phyloP scores from a whole-genome alignment of 345 rosid genomes.

The Sisymbrium irio region DNA sequence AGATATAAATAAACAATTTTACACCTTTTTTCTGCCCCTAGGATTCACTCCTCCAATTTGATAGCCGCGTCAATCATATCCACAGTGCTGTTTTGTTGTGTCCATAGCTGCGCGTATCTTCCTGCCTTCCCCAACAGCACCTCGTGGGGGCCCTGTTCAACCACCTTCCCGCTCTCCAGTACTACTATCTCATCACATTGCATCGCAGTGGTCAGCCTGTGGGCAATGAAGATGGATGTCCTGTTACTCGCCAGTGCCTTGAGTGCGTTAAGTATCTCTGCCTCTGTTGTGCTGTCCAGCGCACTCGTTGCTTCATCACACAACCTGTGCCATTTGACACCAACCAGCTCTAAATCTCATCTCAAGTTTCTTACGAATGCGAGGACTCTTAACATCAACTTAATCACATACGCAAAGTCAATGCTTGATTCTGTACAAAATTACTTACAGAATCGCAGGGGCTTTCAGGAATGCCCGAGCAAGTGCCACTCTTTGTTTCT shows the following conservation, averaged over 20 bases:
- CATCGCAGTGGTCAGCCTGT: slow-evolving; percentile 99
- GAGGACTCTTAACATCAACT: not conserved
- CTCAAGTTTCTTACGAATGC: not conserved
- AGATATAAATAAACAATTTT: not conserved
- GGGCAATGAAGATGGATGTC: slow-evolving; percentile 92
- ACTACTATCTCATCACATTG: slow-evolving; percentile 98
- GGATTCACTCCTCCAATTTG: slow-evolving; percentile 40
- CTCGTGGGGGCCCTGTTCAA: slow-evolving; percentile 92
- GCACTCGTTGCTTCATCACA: slow-evolving; percentile 99
- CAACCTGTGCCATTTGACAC: slow-evolving; percentile 48
- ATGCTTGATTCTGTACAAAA: not conserved
- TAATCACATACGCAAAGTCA: not conserved
- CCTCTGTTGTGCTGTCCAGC: slow-evolving; percentile 97
- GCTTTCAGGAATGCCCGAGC: slow-evolving; percentile 93
- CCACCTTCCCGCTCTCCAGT: slow-evolving; percentile 88
- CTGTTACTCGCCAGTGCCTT: slow-evolving; percentile 81
- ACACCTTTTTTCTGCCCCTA: slow-evolving; percentile 1
- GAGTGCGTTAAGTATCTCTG: slow-evolving; percentile 84
- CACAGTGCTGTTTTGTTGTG: slow-evolving; percentile 71
- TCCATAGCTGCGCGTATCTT: slow-evolving; percentile 95
- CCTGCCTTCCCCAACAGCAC: slow-evolving; percentile 71
- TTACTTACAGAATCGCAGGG: slow-evolving; percentile 79
- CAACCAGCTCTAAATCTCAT: not conserved
- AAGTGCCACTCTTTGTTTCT: slow-evolving; percentile 96
- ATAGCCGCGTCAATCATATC: slow-evolving; percentile 61